Evolutionary conservation across 495 filamentous ascomycete species (phyloP).

Genomic region (Tuber aestivum): DNA sequence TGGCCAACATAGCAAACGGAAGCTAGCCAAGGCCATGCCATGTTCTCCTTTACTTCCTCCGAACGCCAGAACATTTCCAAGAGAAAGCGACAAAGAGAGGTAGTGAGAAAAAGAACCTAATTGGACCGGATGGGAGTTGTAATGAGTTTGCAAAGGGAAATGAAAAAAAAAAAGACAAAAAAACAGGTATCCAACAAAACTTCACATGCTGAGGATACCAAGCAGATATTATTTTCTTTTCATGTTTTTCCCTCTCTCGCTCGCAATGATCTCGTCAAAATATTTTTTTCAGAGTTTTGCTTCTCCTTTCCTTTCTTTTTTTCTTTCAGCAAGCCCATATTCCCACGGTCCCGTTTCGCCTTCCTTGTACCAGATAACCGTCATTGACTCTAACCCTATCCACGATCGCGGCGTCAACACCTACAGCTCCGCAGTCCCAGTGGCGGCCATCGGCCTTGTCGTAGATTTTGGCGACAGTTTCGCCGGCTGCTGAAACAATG

Average conservation of each 20-base stretch:
- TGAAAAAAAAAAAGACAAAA: neutral
- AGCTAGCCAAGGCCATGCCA: neutral
- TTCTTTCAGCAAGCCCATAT: constrained; percentile 74
- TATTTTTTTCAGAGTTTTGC: neutral
- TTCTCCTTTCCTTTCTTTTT: neutral
- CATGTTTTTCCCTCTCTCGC: neutral
- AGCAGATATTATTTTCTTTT: neutral
- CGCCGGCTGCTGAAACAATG: constrained; percentile 84
- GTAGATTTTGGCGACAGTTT: constrained; percentile 92
- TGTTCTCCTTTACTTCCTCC: neutral
- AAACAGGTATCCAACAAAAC: neutral
- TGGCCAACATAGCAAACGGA: neutral
- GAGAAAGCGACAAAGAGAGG: neutral
- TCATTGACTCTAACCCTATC: constrained; percentile 88
- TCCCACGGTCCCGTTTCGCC: constrained; percentile 79
- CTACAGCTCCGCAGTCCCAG: constrained; percentile 90
- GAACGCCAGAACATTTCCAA: neutral
- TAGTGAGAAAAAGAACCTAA: neutral
- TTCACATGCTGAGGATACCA: neutral
- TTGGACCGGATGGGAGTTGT: neutral
- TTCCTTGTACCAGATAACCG: constrained; percentile 86
- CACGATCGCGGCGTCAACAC: constrained; percentile 56
- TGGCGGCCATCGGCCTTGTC: constrained; percentile 93
- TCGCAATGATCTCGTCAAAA: neutral
- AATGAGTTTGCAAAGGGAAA: neutral